Conservation (phyloP, 2,329 filamentous ascomycete genomes). For the Phialocephala subalpina region DNA sequence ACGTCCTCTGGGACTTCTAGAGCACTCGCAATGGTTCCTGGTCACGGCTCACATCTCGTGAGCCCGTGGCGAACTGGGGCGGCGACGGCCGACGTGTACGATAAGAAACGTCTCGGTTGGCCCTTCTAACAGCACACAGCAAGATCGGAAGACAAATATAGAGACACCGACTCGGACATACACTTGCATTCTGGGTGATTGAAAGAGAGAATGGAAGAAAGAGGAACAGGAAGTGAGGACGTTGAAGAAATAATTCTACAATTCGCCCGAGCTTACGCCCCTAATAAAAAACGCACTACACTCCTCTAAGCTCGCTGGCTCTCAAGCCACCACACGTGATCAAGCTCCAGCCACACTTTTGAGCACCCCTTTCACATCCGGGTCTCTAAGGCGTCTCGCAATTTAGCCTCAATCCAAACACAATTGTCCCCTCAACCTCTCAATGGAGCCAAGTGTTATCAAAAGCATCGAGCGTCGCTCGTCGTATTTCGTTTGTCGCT, state of each 20-base stretch:
- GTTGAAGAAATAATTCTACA: too few species aligned
- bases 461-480: not conserved
- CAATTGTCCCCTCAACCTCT: not conserved
- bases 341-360: not conserved
- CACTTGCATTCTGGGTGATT: too few species aligned
- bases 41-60: not conserved
- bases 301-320: too few species aligned
- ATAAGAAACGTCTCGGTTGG: not conserved
- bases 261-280: too few species aligned
- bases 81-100: not conserved
- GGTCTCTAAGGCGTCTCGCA: not conserved
- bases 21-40: not conserved
- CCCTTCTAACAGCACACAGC: too few species aligned
- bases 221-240: too few species aligned
- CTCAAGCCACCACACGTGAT: too few species aligned
- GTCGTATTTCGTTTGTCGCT: constrained; percentile 1
- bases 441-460: constrained; percentile 2
- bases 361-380: not conserved
- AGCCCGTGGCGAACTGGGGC: not conserved
- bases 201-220: too few species aligned
- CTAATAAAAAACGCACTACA: too few species aligned
- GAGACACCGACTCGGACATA: too few species aligned
- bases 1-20: not conserved
- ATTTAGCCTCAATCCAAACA: constrained; percentile 1
- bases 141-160: too few species aligned